Base-by-base conservation (phyloP, 2,329 filamentous ascomycete species). In the Ophiostoma himal-ulmi region DNA sequence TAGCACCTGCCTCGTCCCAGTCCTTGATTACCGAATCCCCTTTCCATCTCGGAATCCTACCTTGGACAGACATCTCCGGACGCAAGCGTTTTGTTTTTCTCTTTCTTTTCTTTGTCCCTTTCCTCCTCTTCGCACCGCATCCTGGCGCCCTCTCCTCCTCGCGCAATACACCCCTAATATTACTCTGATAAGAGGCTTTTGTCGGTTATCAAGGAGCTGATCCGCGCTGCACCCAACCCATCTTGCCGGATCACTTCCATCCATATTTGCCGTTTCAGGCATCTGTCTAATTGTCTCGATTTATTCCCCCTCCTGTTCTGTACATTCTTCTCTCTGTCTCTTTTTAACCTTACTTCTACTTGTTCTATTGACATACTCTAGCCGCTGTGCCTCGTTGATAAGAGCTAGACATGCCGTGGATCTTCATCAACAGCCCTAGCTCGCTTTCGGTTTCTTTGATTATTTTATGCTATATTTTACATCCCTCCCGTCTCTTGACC, bases 251-350 rank as follows among this genome's bases (percentile, higher is more conserved):
- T 54, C n/a, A 22, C 48, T 22, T n/a, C 8, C n/a, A 57, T 22
- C 52, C n/a, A 57, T 57, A 22, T 57, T 57, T 57, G 52, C n/a
- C 52, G 52, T 57, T 57, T 57, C 52, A 57, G 52, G 22, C 52
- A 11, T 26, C n/a, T 57, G 22, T 57, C 8, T 57, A 22, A 22
- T 57, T 57, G n/a, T 22, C 52, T 57, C 17, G 52, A 26, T 57
- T 22, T 57, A 10, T 26, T 57, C n/a, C 13, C n/a, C 11, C 6
- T 57, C 10, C 39, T 57, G 52, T 8, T 57, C 52, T 10, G 11
- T n/a, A 3, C 5, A 26, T 5, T 5, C 26, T 26, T 22, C 11
- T 57, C 26, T n/a, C 22, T 57, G 52, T 26, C 4, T 48, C 52
- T 57, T 13, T 54, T 7, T 54, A 3, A 7, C 1, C 48, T 10